Conservation (phyloP, 2,329 filamentous ascomycete genomes). For the Trichocomaceae sp. region DNA sequence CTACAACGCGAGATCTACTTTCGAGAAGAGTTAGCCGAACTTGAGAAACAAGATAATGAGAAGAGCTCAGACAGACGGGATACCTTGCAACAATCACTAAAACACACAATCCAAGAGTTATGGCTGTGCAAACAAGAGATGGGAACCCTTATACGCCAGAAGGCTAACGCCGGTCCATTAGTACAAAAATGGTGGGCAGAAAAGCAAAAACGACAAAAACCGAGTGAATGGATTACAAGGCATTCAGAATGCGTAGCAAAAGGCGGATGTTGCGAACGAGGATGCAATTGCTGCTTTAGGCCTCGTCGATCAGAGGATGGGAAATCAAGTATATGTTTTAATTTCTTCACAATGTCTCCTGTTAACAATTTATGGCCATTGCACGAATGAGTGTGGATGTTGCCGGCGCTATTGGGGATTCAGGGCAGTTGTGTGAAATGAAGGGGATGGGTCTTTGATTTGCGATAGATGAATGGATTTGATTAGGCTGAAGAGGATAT, state of each 20-base stretch:
- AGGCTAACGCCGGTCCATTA: not conserved
- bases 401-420: not conserved
- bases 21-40: not conserved
- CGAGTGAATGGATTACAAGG: not conserved
- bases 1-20: not conserved
- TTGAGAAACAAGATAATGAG: not conserved
- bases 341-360: not conserved
- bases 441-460: not conserved
- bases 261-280: not conserved
- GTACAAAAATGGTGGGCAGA: not conserved
- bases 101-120: not conserved
- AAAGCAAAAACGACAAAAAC: not conserved
- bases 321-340: not conserved
- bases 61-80: not conserved
- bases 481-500: not conserved
- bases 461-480: not conserved
- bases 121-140: not conserved
- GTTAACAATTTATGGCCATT: not conserved
- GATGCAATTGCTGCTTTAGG: not conserved
- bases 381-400: not conserved
- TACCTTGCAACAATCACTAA: not conserved
- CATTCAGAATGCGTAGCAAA: not conserved
- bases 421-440: not conserved
- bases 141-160: not conserved
- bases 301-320: not conserved